A percentile compares a stretch with the other conserved stretches of the same genome.
Conservation (phyloP, 345 rosid species). For the Viola odorata region DNA sequence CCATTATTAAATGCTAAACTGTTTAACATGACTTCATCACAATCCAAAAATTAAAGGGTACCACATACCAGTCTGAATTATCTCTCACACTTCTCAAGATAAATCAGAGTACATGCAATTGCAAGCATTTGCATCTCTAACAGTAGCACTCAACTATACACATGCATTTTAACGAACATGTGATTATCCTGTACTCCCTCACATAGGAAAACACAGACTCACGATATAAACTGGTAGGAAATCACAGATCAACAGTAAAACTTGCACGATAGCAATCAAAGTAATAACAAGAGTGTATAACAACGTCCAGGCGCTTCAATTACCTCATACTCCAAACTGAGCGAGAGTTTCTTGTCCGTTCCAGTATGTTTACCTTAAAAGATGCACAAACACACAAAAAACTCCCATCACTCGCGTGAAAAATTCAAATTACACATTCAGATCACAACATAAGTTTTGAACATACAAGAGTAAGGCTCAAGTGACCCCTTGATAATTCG, state of each 20-base stretch:
- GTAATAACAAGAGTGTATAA: not conserved
- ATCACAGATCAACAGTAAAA: not conserved
- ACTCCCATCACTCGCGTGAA: not conserved
- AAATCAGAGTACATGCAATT: too few species aligned
- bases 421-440: slow-evolving; percentile 3
- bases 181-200: too few species aligned
- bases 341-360: slow-evolving; percentile 73
- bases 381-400: not conserved
- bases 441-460: not conserved
- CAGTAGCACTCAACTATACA: too few species aligned
- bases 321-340: slow-evolving; percentile 95
- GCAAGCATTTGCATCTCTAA: too few species aligned
- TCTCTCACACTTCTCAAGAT: too few species aligned
- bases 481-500: slow-evolving; percentile 66
- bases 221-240: not conserved
- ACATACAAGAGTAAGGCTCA: slow-evolving; percentile 84
- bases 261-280: not conserved
- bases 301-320: not conserved
- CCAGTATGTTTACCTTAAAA: slow-evolving; percentile 82
- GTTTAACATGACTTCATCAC: not conserved
- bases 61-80: not conserved
- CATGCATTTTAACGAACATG: too few species aligned
- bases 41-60: not conserved
- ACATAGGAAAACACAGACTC: too few species aligned
- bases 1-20: not conserved